Evolutionary conservation across 805 yeast species (phyloP), one percentile per base, ranked within the genome.

Genomic region (Saccharomycopsis capsularis): DNA sequence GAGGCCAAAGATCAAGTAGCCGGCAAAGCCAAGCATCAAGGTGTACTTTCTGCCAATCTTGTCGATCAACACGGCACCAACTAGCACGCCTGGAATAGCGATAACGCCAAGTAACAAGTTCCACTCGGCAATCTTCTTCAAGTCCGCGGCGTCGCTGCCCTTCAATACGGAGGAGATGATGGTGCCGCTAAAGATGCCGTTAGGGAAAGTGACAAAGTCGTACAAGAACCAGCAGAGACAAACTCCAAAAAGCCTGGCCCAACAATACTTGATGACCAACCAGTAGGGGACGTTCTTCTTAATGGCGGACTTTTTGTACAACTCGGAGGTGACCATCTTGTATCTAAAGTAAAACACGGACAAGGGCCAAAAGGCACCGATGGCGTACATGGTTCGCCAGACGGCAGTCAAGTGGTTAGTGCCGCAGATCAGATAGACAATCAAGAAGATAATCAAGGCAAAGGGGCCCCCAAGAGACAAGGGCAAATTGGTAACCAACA

Each of bases 121-220:
- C 91, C 93, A 85, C 59, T 82, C 90, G 9, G 81, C 89, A 37
- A 79, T 73, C 55, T 64, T 72, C 55, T 75, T 77, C 57, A 82
- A 68, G 56, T 76, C 66, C 19, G 54, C 54, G 4, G 50, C 40
- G 15, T 56, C 56, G 29, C 53, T 57, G 44, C 62, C 63, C 15
- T 65, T 60, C 45, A 81, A 67, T 4, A 81, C 75, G n/a, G 72
- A 65, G 13, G 79, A 58, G 48, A 82, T 78, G 56, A 83, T 82
- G 27, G 81, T 70, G 11, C 75, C 74, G 3, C 84, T 74, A 61
- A 82, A 82, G 45, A 82, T 72, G 61, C 87, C 88, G 60, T 83
- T 83, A 11, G 91, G 90, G 69, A 84, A 85, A 4, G 85, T 79
- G 57, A 85, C 85, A 58, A 84, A 85, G 66, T 85, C 95, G 60